Evolutionary conservation across 306 rosid species (phyloP).

Genomic region (Crotalaria pallida): DNA sequence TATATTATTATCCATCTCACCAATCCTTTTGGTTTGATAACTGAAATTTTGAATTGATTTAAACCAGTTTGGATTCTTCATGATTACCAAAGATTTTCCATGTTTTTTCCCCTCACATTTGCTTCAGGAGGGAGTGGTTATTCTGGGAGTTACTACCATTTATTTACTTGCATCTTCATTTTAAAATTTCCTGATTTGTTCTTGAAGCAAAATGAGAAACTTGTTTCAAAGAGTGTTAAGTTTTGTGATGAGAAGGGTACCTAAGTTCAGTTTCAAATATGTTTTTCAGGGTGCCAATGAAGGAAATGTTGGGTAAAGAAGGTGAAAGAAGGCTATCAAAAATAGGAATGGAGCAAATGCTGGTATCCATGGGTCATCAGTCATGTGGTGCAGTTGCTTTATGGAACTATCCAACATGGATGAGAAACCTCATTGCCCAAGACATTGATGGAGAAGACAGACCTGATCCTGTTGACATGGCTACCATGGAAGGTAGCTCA

Average conservation of each 20-base stretch:
- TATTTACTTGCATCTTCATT: neutral
- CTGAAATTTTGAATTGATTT: neutral
- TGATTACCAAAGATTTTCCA: too few species aligned
- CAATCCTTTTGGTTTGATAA: neutral
- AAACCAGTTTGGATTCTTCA: too few species aligned
- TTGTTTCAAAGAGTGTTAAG: neutral
- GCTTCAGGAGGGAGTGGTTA: too few species aligned
- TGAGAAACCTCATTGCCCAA: conserved; percentile 62
- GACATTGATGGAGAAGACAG: conserved; percentile 67
- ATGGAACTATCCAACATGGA: conserved; percentile 74
- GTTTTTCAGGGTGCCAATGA: conserved; percentile 55
- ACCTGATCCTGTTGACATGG: conserved; percentile 66
- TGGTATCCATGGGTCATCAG: conserved; percentile 75
- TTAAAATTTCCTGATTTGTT: neutral
- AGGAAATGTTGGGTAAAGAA: conserved; percentile 50
- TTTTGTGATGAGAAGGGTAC: conserved; percentile 8
- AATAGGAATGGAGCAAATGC: conserved; percentile 57
- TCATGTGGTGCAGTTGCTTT: conserved; percentile 53
- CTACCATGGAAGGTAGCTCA: conserved; percentile 58
- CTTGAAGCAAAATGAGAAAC: neutral
- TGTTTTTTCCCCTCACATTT: too few species aligned
- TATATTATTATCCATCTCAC: conserved; percentile 12
- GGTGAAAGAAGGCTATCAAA: conserved; percentile 53
- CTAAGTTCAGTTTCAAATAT: neutral
- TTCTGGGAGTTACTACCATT: too few species aligned